These are phyloP conservation scores for Tolypocladium tundrense DNA, from an alignment of 2,329 filamentous ascomycete genomes.

Conservation along the genomic window DNA sequence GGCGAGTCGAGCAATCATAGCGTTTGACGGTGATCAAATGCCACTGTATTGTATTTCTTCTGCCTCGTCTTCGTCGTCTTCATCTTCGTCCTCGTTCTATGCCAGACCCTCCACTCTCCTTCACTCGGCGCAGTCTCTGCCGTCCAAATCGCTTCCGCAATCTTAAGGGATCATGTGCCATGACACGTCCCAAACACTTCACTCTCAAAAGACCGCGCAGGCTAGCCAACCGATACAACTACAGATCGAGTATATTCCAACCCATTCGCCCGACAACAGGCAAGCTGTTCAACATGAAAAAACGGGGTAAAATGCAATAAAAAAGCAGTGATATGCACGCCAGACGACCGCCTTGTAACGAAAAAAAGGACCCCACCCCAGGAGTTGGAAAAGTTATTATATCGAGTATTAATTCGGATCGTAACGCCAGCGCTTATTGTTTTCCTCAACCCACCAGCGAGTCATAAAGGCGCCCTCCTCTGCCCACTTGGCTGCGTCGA, in stretches of 20 bases:
- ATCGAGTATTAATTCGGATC: conserved; percentile 2
- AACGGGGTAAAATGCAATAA: background rate
- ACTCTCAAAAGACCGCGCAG: background rate
- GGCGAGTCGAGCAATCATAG: background rate
- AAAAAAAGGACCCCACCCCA: background rate
- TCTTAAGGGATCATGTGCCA: background rate
- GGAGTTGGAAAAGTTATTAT: background rate
- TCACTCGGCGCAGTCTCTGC: background rate
- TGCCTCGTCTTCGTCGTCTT: background rate
- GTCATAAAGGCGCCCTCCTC: conserved; percentile 21
- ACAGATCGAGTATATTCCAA: background rate
- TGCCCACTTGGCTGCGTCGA: conserved; percentile 18
- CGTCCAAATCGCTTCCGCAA: background rate
- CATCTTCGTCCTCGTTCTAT: no score
- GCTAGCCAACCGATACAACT: background rate
- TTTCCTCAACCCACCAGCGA: conserved; percentile 24
- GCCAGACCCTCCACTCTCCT: background rate
- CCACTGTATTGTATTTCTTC: background rate
- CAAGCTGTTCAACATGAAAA: background rate
- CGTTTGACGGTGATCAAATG: background rate
- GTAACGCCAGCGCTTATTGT: conserved; percentile 22
- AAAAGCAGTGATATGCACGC: background rate
- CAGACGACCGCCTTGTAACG: background rate
- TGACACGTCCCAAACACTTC: background rate
- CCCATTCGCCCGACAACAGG: background rate